Percentiles rank a stretch among this genome's conserved stretches.
phyloP scores from a whole-genome alignment of 1,284 basidiomycete species.

The Naganishia liquefaciens region DNA sequence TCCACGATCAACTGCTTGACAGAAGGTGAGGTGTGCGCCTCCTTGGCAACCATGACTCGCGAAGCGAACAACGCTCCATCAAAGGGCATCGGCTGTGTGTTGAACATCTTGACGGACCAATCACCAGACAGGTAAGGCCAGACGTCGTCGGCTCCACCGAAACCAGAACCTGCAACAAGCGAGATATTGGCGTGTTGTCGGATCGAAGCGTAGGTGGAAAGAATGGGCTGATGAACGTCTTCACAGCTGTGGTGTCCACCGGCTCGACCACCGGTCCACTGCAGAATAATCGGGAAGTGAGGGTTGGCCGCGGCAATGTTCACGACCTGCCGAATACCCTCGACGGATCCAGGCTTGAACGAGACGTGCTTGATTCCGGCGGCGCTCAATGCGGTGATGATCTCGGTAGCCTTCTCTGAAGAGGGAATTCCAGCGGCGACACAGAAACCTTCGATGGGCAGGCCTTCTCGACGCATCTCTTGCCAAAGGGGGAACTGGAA shows the following conservation, averaged over 20 bases:
- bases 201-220: constrained; percentile 86
- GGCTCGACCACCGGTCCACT: constrained; percentile 99
- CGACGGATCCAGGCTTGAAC: constrained; percentile 96
- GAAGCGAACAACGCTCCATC: constrained; percentile 95
- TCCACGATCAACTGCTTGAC: constrained; percentile 97
- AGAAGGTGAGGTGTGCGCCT: constrained; percentile 88
- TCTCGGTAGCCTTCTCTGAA: constrained; percentile 90
- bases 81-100: constrained; percentile 95
- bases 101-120: constrained; percentile 81
- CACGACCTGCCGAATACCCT: constrained; percentile 94
- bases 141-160: constrained; percentile 90
- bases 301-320: constrained; percentile 94
- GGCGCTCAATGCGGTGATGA: constrained; percentile 72
- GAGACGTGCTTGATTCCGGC: constrained; percentile 92
- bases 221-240: constrained; percentile 96
- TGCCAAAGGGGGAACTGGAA: constrained; percentile 98
- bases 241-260: constrained; percentile 98
- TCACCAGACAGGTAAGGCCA: constrained; percentile 98
- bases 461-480: constrained; percentile 91
- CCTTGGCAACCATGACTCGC: constrained; percentile 97
- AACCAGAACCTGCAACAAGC: constrained; percentile 94
- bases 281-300: constrained; percentile 95
- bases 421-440: constrained; percentile 93
- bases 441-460: constrained; percentile 96
- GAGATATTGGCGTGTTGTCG: constrained; percentile 84